Evolutionary conservation across 2,329 filamentous ascomycete species (phyloP).

Genomic region (Pyricularia pennisetigena): DNA sequence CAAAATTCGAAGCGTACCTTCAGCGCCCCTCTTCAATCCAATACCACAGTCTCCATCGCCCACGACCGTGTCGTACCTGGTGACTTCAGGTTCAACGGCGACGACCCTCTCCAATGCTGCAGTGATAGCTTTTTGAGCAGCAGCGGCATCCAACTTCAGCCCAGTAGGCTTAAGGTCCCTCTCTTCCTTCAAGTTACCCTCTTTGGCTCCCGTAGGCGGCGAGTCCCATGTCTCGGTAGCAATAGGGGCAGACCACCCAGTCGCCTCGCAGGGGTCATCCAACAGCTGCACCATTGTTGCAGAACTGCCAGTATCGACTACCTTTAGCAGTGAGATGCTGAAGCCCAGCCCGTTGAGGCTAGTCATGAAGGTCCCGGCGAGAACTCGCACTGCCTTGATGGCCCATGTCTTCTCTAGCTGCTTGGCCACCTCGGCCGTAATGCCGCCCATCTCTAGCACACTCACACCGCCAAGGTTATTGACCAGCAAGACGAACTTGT

Average conservation of each 20-base stretch:
- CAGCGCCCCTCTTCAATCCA: conserved; percentile 77
- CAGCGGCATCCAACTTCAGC: conserved; percentile 40
- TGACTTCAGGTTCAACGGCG: conserved; percentile 60
- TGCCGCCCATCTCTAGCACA: conserved; percentile 61
- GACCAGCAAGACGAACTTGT: conserved; percentile 57
- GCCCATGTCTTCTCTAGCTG: conserved; percentile 49
- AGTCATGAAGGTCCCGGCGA: conserved; percentile 68
- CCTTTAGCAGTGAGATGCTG: conserved; percentile 60
- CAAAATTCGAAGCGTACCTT: conserved; percentile 36
- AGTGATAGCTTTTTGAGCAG: conserved; percentile 41
- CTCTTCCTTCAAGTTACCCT: conserved; percentile 22
- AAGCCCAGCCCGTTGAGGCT: conserved; percentile 69
- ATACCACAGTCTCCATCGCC: conserved; percentile 88
- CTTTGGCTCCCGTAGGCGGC: conserved; percentile 36
- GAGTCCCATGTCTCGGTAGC: conserved; percentile 53
- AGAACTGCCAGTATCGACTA: conserved; percentile 45
- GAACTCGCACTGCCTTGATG: conserved; percentile 53
- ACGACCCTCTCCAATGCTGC: conserved; percentile 52
- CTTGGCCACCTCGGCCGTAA: conserved; percentile 56
- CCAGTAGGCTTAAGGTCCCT: conserved; percentile 31
- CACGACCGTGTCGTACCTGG: conserved; percentile 69
- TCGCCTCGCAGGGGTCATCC: conserved; percentile 59
- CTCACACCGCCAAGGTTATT: conserved; percentile 75
- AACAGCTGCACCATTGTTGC: conserved; percentile 59
- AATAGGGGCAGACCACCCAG: conserved; percentile 60